phyloP scores from a whole-genome alignment of 2,329 filamentous ascomycete species.

The Tricladium varicosporioides region DNA sequence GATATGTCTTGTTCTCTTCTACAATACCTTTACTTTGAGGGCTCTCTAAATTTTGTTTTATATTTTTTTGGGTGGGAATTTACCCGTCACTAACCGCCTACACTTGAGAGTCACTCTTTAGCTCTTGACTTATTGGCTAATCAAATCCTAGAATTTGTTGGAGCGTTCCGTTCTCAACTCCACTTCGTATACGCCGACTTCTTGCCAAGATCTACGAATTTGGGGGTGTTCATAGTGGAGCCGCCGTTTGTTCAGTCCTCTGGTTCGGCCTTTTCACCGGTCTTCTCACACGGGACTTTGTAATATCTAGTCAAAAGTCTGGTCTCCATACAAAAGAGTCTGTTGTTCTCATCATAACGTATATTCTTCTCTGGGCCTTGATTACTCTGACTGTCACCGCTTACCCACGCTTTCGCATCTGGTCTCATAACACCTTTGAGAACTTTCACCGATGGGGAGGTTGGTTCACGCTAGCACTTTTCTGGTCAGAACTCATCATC shows the following conservation, averaged over 20 bases:
- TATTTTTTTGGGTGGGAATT: too few relatives aligned
- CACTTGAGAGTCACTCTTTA: too few relatives aligned
- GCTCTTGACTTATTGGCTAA: too few relatives aligned
- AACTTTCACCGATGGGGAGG: conserved; percentile 54
- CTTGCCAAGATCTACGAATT: conserved; percentile 51
- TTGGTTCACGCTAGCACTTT: conserved; percentile 49
- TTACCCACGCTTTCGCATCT: conserved; percentile 47
- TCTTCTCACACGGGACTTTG: conserved; percentile 20
- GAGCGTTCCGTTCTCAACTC: conserved; percentile 43
- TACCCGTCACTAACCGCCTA: too few relatives aligned
- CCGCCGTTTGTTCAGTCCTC: conserved; percentile 44
- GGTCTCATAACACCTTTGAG: conserved; percentile 55
- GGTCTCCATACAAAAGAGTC: too few relatives aligned
- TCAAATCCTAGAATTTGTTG: conserved; percentile 36
- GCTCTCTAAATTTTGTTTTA: too few relatives aligned
- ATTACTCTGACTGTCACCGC: conserved; percentile 46
- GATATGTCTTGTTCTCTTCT: too few relatives aligned
- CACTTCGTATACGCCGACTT: conserved; percentile 46
- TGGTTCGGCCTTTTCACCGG: conserved; percentile 44
- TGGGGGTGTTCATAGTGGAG: conserved; percentile 51
- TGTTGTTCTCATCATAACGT: conserved; percentile 12
- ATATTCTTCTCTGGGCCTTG: conserved; percentile 42
- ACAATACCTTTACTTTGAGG: too few relatives aligned
- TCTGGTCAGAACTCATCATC: conserved; percentile 48
- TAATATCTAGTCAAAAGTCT: neutral